A percentile compares a stretch with the other conserved stretches of the same genome.
Evolutionary conservation across 2,329 filamentous ascomycete genomes (phyloP).

Genomic region (Fusarium tricinctum): DNA sequence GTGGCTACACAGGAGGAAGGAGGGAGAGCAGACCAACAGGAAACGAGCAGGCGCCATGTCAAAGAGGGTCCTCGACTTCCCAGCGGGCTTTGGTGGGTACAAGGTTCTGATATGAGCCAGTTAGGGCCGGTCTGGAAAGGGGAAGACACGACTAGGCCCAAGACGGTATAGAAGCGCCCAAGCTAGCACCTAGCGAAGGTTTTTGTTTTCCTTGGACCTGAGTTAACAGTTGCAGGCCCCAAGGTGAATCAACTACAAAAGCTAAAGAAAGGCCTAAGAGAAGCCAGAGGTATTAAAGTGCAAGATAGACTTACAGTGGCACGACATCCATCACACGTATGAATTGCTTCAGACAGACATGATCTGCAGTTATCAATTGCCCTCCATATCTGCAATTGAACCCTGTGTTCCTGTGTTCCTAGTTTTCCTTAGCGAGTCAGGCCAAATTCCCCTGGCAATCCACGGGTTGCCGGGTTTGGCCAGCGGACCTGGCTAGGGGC

Average conservation of each 20-base stretch:
- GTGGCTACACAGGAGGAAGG: slow-evolving; percentile 36
- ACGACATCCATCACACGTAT: not conserved
- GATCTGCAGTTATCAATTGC: slow-evolving; percentile 16
- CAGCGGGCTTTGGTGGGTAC: slow-evolving; percentile 30
- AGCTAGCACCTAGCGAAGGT: slow-evolving; percentile 16
- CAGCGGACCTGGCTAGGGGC: slow-evolving; percentile 32
- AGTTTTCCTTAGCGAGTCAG: slow-evolving; percentile 11
- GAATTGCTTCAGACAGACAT: not conserved
- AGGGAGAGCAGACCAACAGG: slow-evolving; percentile 42
- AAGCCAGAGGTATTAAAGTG: not conserved
- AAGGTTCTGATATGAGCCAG: slow-evolving; percentile 1
- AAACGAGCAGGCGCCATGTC: slow-evolving; percentile 38
- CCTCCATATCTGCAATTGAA: slow-evolving; percentile 7
- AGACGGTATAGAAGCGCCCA: slow-evolving; percentile 13
- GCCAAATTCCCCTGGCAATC: slow-evolving; percentile 19
- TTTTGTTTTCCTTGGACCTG: slow-evolving; percentile 36
- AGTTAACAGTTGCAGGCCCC: slow-evolving; percentile 4
- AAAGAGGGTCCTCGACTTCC: slow-evolving; percentile 26
- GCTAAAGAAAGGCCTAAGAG: slow-evolving; percentile 4
- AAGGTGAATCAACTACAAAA: slow-evolving; percentile 15
- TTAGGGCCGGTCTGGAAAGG: slow-evolving; percentile 35
- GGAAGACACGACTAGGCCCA: slow-evolving; percentile 34
- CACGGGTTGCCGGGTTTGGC: slow-evolving; percentile 17
- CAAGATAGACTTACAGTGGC: not conserved
- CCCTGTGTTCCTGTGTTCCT: slow-evolving; percentile 9